These are phyloP conservation scores for Blastocystis sp. DNA, from an alignment of 352 stramenopile species.

Conservation along the genomic window DNA sequence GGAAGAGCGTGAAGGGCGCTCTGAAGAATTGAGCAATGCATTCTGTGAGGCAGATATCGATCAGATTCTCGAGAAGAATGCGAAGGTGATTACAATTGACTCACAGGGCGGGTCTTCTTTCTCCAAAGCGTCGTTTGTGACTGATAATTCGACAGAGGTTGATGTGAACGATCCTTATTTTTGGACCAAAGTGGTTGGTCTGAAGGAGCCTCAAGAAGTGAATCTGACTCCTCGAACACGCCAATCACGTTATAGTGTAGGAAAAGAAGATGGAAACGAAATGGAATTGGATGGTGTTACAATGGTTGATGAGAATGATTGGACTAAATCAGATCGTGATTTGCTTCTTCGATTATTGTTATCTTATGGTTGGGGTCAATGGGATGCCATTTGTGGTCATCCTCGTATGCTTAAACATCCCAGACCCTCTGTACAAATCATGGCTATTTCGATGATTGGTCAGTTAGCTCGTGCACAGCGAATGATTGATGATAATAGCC, in stretches of 20 bases:
- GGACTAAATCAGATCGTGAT: constrained; percentile 57
- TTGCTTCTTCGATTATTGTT: constrained; percentile 70
- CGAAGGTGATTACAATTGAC: constrained; percentile 69
- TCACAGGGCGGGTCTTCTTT: constrained; percentile 77
- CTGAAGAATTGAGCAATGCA: constrained; percentile 85
- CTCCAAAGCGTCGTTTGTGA: constrained; percentile 87
- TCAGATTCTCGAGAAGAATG: constrained; percentile 84
- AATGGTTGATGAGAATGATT: constrained; percentile 69
- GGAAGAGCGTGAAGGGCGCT: constrained; percentile 81
- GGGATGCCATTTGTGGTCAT: constrained; percentile 75
- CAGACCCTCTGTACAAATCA: constrained; percentile 72
- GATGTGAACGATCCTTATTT: constrained; percentile 88
- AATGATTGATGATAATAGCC: constrained; percentile 23
- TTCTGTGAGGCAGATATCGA: constrained; percentile 97
- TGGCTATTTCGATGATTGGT: constrained; percentile 67
- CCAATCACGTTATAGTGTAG: not conserved
- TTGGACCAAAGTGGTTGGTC: constrained; percentile 86
- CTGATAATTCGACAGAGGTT: constrained; percentile 80
- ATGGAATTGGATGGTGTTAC: constrained; percentile 72
- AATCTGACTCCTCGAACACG: constrained; percentile 71
- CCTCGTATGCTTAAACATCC: constrained; percentile 73
- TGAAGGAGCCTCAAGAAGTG: constrained; percentile 77
- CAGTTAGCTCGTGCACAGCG: constrained; percentile 7
- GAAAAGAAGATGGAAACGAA: constrained; percentile 72
- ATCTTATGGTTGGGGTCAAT: constrained; percentile 80